phyloP scores from a whole-genome alignment of 2,329 filamentous ascomycete species.

The Fusarium longipes region DNA sequence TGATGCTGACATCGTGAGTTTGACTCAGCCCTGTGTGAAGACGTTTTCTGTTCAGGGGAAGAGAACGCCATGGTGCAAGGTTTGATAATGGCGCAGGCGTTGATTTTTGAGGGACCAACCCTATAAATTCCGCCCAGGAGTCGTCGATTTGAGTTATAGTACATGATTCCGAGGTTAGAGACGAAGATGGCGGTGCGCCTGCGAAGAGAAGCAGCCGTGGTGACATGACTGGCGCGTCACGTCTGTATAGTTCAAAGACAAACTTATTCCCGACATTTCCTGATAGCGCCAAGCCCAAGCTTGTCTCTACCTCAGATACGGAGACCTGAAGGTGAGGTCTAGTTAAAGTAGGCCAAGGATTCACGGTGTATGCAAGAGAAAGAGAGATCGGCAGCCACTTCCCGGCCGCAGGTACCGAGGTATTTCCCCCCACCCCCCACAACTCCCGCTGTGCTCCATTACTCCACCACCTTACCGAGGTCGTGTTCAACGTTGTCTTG shows the following conservation, averaged over 20 bases:
- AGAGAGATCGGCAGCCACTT: slow-evolving; percentile 24
- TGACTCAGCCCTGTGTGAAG: slow-evolving; percentile 67
- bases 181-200: slow-evolving; percentile 50
- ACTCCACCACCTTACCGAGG: slow-evolving; percentile 29
- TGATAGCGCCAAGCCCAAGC: background rate
- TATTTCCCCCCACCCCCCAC: slow-evolving; percentile 34
- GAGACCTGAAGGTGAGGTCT: too few species aligned
- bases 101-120: slow-evolving; percentile 9
- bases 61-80: slow-evolving; percentile 64
- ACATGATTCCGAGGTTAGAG: slow-evolving; percentile 47
- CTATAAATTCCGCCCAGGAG: slow-evolving; percentile 46
- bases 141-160: slow-evolving; percentile 46
- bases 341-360: slow-evolving; percentile 9
- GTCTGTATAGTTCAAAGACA: background rate
- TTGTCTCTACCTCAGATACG: background rate
- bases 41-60: slow-evolving; percentile 60
- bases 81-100: slow-evolving; percentile 47
- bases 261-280: slow-evolving; percentile 13
- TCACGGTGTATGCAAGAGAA: slow-evolving; percentile 1
- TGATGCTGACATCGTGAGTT: slow-evolving; percentile 53
- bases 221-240: slow-evolving; percentile 34
- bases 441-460: slow-evolving; percentile 21
- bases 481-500: slow-evolving; percentile 24
- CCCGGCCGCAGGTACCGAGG: slow-evolving; percentile 40
- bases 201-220: slow-evolving; percentile 54